Evolutionary conservation across 331 rosid genomes (phyloP).

Genomic region (Pyracantha coccinea): DNA sequence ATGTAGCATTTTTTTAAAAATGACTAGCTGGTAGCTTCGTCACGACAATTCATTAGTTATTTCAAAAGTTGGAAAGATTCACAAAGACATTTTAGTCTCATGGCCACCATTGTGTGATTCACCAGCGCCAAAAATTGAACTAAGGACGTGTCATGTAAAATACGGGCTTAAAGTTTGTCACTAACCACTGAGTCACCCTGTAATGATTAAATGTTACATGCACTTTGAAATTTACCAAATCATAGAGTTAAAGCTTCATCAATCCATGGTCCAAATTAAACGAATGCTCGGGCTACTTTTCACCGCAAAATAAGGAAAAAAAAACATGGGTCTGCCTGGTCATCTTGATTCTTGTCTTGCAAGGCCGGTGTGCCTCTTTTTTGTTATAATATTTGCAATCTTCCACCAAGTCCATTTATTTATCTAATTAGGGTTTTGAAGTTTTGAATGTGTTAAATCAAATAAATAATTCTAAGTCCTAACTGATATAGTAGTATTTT

Average conservation of each 20-base stretch:
- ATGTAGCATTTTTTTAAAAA: no score
- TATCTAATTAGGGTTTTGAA: not conserved
- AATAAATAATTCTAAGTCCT: no score
- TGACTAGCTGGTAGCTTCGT: accelerated
- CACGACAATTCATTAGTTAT: no score
- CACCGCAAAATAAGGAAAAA: not conserved
- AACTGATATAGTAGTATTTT: no score
- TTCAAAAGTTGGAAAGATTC: no score
- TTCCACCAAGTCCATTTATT: not conserved
- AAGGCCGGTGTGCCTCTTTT: slow-evolving; percentile 4
- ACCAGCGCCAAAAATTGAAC: accelerated
- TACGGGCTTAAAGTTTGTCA: no score
- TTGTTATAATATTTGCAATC: not conserved
- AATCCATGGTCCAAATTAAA: not conserved
- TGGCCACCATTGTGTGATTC: no score
- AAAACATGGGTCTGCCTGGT: not conserved
- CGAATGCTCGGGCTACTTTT: not conserved
- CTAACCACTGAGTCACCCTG: no score
- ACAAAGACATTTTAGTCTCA: no score
- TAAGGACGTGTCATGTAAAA: no score
- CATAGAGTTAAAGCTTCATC: not conserved
- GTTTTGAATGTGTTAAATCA: no score
- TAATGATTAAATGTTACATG: not conserved
- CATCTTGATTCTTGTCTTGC: slow-evolving; percentile 22
- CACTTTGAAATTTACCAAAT: not conserved